Evolutionary conservation across 176 grass and related monocot genomes (phyloP).

Genomic region (Lolium perenne): DNA sequence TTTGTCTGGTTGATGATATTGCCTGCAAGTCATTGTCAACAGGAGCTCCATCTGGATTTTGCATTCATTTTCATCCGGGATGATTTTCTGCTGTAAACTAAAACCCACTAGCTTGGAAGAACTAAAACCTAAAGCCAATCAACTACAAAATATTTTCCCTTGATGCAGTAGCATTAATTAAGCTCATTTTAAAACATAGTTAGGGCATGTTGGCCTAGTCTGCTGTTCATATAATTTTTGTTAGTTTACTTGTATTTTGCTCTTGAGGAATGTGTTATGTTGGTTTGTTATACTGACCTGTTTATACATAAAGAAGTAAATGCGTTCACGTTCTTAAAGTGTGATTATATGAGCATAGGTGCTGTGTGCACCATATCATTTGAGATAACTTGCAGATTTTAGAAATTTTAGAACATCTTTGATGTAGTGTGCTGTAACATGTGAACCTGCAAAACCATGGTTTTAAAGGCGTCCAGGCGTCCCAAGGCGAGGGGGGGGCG

Average conservation of each 20-base stretch:
- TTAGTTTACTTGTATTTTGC: conserved; percentile 20
- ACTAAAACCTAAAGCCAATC: background rate
- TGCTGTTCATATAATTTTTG: background rate
- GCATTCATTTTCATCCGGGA: conserved; percentile 20
- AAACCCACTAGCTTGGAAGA: background rate
- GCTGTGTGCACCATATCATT: background rate
- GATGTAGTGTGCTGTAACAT: background rate
- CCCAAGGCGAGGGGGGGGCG: no score
- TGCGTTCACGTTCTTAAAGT: background rate
- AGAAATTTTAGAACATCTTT: background rate
- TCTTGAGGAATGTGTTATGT: conserved; percentile 5
- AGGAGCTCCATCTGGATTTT: conserved; percentile 5
- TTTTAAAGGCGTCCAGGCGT: no score
- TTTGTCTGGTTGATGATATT: conserved; percentile 29
- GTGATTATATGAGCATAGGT: background rate
- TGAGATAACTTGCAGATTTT: background rate
- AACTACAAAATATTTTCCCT: background rate
- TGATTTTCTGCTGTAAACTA: conserved; percentile 4
- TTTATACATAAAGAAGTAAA: background rate
- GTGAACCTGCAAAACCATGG: background rate
- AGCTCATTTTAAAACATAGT: background rate
- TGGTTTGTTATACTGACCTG: conserved; percentile 24
- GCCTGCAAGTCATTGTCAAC: background rate
- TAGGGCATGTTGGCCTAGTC: background rate
- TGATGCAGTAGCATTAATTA: background rate